phyloP scores from a whole-genome alignment of 1,139 yeast genomes.

The Blastobotrys arbuscula region DNA sequence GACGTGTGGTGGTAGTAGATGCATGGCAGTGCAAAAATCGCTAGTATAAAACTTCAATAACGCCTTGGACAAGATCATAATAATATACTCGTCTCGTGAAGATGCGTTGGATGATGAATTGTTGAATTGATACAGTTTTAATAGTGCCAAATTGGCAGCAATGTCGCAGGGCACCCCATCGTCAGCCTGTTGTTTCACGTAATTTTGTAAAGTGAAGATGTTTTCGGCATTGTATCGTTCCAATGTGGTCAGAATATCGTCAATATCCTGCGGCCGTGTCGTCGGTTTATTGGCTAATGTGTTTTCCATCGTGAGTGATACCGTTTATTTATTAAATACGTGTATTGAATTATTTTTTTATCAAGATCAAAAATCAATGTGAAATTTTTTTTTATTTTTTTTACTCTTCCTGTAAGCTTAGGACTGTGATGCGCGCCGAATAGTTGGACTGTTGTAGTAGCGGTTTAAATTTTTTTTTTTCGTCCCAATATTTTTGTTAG shows the following conservation, averaged over 20 bases:
- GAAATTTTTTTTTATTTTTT: constrained; percentile 1
- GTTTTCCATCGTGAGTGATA: constrained; percentile 26
- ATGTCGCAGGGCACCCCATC: constrained; percentile 37
- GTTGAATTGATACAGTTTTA: constrained; percentile 41
- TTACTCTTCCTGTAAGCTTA: too few relatives aligned
- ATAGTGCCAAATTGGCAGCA: constrained; percentile 42
- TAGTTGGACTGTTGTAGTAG: too few relatives aligned
- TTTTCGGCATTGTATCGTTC: constrained; percentile 44
- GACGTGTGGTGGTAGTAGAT: constrained; percentile 41
- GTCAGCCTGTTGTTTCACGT: constrained; percentile 38
- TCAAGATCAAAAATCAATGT: too few relatives aligned
- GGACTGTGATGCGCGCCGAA: too few relatives aligned
- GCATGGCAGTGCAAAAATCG: constrained; percentile 42
- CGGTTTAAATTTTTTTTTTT: background rate
- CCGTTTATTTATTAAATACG: background rate
- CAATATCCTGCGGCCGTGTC: constrained; percentile 37
- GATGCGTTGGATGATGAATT: constrained; percentile 22
- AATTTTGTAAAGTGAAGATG: constrained; percentile 40
- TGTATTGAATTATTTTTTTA: too few relatives aligned
- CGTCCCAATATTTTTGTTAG: background rate
- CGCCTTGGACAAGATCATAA: constrained; percentile 40
- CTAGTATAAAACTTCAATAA: constrained; percentile 39
- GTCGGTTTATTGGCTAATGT: constrained; percentile 32
- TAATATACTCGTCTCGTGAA: constrained; percentile 37
- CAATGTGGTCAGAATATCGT: constrained; percentile 36